Evolutionary conservation across 805 yeast genomes (phyloP).

Genomic region (Isabelozyma gotoi): DNA sequence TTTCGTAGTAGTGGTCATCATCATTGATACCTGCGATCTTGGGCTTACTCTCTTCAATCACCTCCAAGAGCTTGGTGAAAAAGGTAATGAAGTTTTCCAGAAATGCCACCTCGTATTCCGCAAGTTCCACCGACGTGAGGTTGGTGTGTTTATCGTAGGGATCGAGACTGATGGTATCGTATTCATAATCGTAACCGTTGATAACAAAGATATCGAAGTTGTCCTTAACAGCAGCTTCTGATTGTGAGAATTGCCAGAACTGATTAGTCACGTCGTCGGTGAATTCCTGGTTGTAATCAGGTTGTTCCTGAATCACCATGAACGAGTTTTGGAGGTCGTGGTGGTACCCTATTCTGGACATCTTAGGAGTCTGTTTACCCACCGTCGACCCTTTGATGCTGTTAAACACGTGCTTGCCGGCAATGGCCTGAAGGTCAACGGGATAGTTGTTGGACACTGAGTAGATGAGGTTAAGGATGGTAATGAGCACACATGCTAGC

Average conservation of each 20-base stretch:
- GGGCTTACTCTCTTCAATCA: conserved; percentile 22
- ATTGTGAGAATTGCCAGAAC: conserved; percentile 11
- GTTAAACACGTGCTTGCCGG: not conserved
- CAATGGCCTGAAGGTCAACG: not conserved
- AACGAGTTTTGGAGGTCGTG: conserved; percentile 11
- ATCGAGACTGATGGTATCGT: not conserved
- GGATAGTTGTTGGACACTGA: not conserved
- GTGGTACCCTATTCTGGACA: conserved; percentile 11
- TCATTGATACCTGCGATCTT: conserved; percentile 18
- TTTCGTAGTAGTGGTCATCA: conserved; percentile 24
- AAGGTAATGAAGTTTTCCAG: conserved; percentile 14
- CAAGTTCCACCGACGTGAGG: conserved; percentile 2
- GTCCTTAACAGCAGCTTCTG: conserved; percentile 2
- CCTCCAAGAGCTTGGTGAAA: conserved; percentile 16
- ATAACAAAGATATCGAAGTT: conserved; percentile 11
- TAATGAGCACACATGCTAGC: not conserved
- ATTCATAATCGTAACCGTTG: conserved; percentile 18
- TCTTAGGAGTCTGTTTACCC: not conserved
- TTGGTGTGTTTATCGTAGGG: conserved; percentile 1
- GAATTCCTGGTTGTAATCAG: conserved; percentile 1
- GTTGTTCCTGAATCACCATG: conserved; percentile 13
- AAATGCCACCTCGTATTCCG: conserved; percentile 13
- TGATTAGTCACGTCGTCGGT: conserved; percentile 8
- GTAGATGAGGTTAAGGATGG: not conserved
- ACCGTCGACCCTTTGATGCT: too few species aligned